Base-by-base conservation (phyloP, 202 grass and related monocot species). In the Thinopyrum obtusiflorum region DNA sequence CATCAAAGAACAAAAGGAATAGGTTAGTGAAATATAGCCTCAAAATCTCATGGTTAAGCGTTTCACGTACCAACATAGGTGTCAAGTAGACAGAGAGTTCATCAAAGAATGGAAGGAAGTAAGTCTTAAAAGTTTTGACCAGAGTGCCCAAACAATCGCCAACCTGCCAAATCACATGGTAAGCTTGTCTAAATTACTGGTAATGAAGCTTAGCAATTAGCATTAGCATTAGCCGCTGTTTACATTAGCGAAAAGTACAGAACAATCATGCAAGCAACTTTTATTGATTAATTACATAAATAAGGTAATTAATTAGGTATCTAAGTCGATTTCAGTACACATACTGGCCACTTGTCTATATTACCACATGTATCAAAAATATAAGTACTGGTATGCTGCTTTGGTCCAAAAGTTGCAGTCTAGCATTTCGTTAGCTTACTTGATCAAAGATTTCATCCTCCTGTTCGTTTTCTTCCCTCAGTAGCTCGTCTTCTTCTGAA, bases 381-480 rank as follows among this genome's bases (percentile, higher is more conserved):
- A 80, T 13, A 18, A 68, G 18, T 68, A 61, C 71, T 42, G 6
- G 36, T 62, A 70, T 57, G 32, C 10, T 65, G 36, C 3, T 55
- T 73, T 81, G 57, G 57, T 82, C 27, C 40, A 74, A 36, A 28
- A 85, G 40, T 72, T 70, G 21, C 20, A 72, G 61, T 61, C 8
- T 44, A 84, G 25, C 76, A 77, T 42, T 87, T 84, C 0, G 10
- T 37, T 55, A 75, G 70, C 63, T 86, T 82, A 99, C 97, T 88
- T 96, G 91, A 76, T 99, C 93, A 83, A 99, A 96, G 24, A 99
- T 93, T 83, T 99, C 97, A 86, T 99, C 97, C 79, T 99, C 97
- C 85, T 97, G 90, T 83, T 99, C 97, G 3, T 97, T 99, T 91
- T 99, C 97, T 94, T 99, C 97, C 89, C 94, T 85, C 65, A 99